Base-by-base conservation (phyloP, 495 filamentous ascomycete species). In the Penicillium chermesinum region DNA sequence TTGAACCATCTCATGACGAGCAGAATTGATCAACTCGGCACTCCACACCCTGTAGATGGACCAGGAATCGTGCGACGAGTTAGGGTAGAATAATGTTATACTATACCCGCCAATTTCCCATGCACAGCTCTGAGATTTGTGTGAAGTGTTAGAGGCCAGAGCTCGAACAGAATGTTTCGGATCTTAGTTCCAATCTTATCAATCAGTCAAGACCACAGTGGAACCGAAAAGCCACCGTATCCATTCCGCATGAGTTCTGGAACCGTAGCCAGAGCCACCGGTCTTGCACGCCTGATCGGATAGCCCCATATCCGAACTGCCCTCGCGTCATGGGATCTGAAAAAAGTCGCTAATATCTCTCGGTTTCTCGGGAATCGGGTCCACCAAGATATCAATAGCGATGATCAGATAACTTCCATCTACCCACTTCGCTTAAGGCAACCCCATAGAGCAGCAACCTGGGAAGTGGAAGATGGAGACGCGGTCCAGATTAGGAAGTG, bases 1-100 rank as follows among this genome's bases (percentile, higher is more conserved):
- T 62, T 52, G 39, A 61, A 36, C 27, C 66, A 46, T 49, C 42
- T 57, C 64, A 67, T 68, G 37, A 30, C 25, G 25, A 55, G 30
- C 39, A 25, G 17, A 20, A 35, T 18, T 41, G 46, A 44, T 38
- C 15, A 17, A 10, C 25, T 30, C 25, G 5, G 10, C 25, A 30
- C 25, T 4, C 25, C 25, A 30, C 25, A 30, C 25, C 5, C 25
- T 4, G 10, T 30, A 5, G 10, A 30, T 30, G 4, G 25, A 30
- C 25, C 25, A 30, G 4, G 25, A 30, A 30, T 30, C 25, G 4
- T 30, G 25, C 4, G 5, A 30, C 25, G 25, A 10, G n/a, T n/a
- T n/a, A n/a, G n/a, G n/a, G n/a, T n/a, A n/a, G n/a, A n/a, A n/a
- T n/a, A n/a, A n/a, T n/a, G n/a, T n/a, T n/a, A n/a, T n/a, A n/a